phyloP scores from a whole-genome alignment of 2,329 filamentous ascomycete species.

The Penicillium janthinellum region DNA sequence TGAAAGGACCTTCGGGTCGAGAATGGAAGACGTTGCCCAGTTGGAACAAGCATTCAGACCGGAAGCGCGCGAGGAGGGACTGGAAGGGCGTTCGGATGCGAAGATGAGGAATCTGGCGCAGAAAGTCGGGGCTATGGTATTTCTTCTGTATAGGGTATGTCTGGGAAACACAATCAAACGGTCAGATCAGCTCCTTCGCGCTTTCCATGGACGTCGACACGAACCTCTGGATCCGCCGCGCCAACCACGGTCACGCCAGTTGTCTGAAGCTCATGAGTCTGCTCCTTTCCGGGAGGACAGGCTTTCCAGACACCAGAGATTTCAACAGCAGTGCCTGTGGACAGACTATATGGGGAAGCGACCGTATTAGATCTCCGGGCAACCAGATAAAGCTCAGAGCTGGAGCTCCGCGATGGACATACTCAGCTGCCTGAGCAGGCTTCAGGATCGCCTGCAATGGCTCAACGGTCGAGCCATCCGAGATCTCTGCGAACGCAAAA shows the following conservation, averaged over 20 bases:
- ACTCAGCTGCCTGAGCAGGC: constrained; percentile 72
- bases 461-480: constrained; percentile 80
- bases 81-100: constrained; percentile 80
- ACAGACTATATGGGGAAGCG: constrained; percentile 60
- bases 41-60: constrained; percentile 75
- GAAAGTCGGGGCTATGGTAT: constrained; percentile 85
- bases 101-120: constrained; percentile 85
- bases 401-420: constrained; percentile 37
- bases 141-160: constrained; percentile 95
- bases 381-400: background rate
- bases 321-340: constrained; percentile 77
- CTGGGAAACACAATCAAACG: constrained; percentile 48
- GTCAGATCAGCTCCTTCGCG: constrained; percentile 12
- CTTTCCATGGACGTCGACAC: constrained; percentile 31
- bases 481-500: constrained; percentile 78
- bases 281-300: constrained; percentile 65
- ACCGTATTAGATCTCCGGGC: constrained; percentile 17
- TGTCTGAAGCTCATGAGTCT: constrained; percentile 80
- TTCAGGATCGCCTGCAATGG: constrained; percentile 79
- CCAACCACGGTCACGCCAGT: constrained; percentile 70
- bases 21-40: constrained; percentile 73
- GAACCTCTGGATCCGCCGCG: constrained; percentile 74
- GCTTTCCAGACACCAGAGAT: constrained; percentile 76
- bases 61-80: constrained; percentile 75
- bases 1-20: constrained; percentile 59